These are phyloP conservation scores for Russula ochroleuca DNA, from an alignment of 768 basidiomycete genomes.

Conservation along the genomic window DNA sequence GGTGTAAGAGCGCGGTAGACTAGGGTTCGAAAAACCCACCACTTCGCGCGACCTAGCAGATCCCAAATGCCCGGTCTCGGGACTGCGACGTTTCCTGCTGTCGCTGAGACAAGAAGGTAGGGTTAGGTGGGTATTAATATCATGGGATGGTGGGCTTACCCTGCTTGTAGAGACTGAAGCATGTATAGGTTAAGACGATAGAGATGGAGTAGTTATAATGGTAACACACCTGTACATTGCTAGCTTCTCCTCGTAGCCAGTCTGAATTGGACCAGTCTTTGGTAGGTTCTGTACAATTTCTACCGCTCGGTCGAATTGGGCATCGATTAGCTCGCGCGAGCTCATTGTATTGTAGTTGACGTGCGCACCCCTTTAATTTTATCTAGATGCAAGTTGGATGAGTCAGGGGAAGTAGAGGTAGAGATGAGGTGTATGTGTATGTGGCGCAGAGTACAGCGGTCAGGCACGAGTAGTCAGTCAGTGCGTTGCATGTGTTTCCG, in stretches of 20 bases:
- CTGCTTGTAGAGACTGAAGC: conserved; percentile 82
- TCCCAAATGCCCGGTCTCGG: conserved; percentile 85
- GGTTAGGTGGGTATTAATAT: background rate
- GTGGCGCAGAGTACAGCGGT: background rate
- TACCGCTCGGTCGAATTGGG: conserved; percentile 90
- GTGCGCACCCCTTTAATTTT: background rate
- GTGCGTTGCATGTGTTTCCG: conserved; percentile 10
- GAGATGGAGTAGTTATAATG: background rate
- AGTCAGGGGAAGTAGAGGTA: conserved; percentile 1
- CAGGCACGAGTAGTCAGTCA: no score
- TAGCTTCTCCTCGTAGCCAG: conserved; percentile 91
- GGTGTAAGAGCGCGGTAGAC: conserved; percentile 16
- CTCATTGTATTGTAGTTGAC: conserved; percentile 42
- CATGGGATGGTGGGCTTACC: conserved; percentile 43
- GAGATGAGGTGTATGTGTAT: no score
- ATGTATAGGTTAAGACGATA: background rate
- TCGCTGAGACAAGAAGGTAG: conserved; percentile 53
- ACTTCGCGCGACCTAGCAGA: conserved; percentile 90
- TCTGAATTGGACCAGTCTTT: conserved; percentile 93
- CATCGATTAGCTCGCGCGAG: conserved; percentile 63
- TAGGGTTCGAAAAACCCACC: conserved; percentile 46
- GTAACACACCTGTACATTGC: conserved; percentile 77
- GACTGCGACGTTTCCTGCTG: conserved; percentile 79
- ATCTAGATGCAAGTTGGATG: background rate
- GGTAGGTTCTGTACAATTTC: conserved; percentile 91